Evolutionary conservation across 2,329 filamentous ascomycete genomes (phyloP), one percentile per base, ranked within the genome.

Genomic region (Botrytis sinoallii): DNA sequence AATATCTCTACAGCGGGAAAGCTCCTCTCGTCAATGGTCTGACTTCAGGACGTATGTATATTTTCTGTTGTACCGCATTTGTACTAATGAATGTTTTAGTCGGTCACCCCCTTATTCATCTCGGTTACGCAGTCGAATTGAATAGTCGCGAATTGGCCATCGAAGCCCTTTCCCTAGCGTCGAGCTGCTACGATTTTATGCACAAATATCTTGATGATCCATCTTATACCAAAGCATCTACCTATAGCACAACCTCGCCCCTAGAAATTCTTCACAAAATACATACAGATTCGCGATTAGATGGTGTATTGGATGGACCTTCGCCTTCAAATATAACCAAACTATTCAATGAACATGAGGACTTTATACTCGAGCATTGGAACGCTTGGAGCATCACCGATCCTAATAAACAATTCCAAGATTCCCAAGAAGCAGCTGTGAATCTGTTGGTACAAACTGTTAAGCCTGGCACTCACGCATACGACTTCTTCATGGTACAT

Each of bases 111-210:
- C 85, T 98, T n/a, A 96, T 98, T 74, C 96, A 98, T 79, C 87
- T 99, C 3, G 95, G 90, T n/a, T 98, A 97, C 81, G 96, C 94
- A 16, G 95, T 92, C 80, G 95, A 99, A 84, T 86, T 98, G 78
- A 89, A 93, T 75, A 96, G 89, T 78, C 92, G 91, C 74, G 95
- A 97, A 76, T 82, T 98, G 32, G 95, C 91, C 66, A 96, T 97
- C 83, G 96, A 99, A 84, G 93, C 94, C 0, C 86, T 99, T 0
- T 90, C 89, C 0, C 85, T 97, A 75, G 86, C 90, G 0, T 85
- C 87, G 14, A 83, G 85, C 1, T 85, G 88, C 78, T 88, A 91
- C 82, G 84, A 88, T 80, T 88, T 85, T 80, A 81, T 91, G 44
- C 88, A 90, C 82, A 89, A 87, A 80, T 92, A 91, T 78, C 79